Base-by-base conservation (phyloP, 2,329 filamentous ascomycete genomes). In the Cryphonectria naterciae region DNA sequence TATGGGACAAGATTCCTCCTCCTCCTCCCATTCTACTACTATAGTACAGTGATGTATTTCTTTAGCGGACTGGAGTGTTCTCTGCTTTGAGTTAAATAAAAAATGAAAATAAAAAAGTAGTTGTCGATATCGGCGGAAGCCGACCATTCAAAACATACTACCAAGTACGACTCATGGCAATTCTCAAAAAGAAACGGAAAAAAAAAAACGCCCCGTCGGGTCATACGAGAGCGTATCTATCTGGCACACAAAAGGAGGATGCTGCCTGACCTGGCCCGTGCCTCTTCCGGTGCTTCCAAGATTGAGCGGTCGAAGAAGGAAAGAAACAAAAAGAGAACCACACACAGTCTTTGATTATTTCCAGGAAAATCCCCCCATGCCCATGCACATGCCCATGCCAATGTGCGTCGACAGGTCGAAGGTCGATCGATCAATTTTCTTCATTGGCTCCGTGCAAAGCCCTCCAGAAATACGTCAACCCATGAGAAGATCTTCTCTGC, bases 241-340 rank as follows among this genome's bases (percentile, higher is more conserved):
- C 28, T 58, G 54, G 25, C 19, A 58, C 54, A 58, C 25, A 32
- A 15, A 15, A n/a, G 54, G 17, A 15, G 25, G 54, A 19, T 58
- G 54, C 54, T 56, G 52, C 52, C n/a, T 28, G 25, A 28, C 52
- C n/a, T 58, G 54, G 54, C 54, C 54, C 54, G 54, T 58, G 54
- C 54, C 54, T 58, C 54, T 58, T 32, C 54, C 54, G 54, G 28
- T 19, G 25, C 54, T 58, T 58, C 54, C 54, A 58, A 58, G 54
- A 32, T 58, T 58, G 54, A 58, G 25, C 13, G 46, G 25, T 32
- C 54, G 54, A 58, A 28, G 25, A 15, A 39, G 10, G 11, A 39
- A 39, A 13, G 10, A 39, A 13, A 39, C 1, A 39, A 39, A 35
- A 35, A 35, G 19, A 15, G 54, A 58, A 35, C 25, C 32, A 32